Evolutionary conservation across 306 rosid genomes (phyloP).

Genomic region (Malus sylvestris): DNA sequence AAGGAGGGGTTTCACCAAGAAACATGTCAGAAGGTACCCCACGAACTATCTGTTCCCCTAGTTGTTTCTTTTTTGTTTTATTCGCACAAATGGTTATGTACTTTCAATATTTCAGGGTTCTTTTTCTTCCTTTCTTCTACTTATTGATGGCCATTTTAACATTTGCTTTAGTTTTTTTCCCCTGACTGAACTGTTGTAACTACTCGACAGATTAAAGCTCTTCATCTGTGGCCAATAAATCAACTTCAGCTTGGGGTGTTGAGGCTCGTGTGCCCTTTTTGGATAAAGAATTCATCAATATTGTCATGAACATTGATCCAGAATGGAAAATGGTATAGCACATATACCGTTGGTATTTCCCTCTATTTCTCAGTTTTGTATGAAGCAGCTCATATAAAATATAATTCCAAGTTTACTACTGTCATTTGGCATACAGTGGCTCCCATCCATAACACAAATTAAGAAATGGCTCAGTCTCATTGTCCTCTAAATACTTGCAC

Average conservation of each 20-base stretch:
- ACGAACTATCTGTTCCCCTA: not conserved
- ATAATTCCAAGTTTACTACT: not conserved
- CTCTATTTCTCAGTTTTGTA: not conserved
- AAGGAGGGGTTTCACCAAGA: constrained; percentile 87
- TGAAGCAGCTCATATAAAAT: not conserved
- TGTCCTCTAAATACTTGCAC: not conserved
- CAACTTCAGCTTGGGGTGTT: constrained; percentile 98
- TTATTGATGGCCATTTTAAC: not conserved
- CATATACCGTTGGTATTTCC: not conserved
- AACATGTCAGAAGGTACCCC: constrained; percentile 77
- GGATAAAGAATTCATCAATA: constrained; percentile 69
- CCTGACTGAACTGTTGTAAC: constrained; percentile 11
- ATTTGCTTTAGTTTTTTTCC: constrained; percentile 12
- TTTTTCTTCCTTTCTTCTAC: not conserved
- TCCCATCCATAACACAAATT: not conserved
- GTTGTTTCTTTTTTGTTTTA: not conserved
- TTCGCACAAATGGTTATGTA: constrained; percentile 2
- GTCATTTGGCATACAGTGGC: not conserved
- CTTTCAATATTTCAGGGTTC: not conserved
- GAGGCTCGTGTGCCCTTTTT: constrained; percentile 99
- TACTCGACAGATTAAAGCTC: constrained; percentile 68
- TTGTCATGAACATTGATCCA: constrained; percentile 83
- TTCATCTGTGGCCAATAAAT: constrained; percentile 92
- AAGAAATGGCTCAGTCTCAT: not conserved
- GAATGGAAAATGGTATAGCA: constrained; percentile 81